phyloP scores from a whole-genome alignment of 2,329 filamentous ascomycete species.

The Xylaria hypoxylon region DNA sequence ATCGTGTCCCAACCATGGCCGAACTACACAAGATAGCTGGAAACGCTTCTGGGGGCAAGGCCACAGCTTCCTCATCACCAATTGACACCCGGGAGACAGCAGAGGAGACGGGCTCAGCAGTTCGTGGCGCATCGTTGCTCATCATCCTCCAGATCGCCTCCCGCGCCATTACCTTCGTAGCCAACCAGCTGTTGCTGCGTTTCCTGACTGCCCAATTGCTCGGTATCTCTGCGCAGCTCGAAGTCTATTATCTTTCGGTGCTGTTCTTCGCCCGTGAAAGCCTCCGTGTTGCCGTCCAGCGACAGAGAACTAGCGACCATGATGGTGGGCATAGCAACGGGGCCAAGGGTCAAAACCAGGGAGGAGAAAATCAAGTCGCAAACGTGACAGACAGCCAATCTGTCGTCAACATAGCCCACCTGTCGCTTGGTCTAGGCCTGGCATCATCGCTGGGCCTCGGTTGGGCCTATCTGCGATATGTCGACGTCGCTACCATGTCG shows the following conservation, averaged over 20 bases:
- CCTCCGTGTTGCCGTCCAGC: conserved; percentile 88
- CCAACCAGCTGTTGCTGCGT: conserved; percentile 91
- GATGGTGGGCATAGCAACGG: neutral
- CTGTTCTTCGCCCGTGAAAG: conserved; percentile 95
- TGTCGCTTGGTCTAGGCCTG: conserved; percentile 77
- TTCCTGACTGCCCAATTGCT: conserved; percentile 87
- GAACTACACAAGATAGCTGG: conserved; percentile 10
- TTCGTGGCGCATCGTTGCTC: conserved; percentile 83
- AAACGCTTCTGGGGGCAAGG: neutral
- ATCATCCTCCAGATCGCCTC: conserved; percentile 89
- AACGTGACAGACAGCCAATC: conserved; percentile 69
- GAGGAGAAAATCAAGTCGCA: conserved; percentile 25
- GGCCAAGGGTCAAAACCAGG: neutral
- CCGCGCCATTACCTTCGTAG: conserved; percentile 87
- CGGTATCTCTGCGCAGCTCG: conserved; percentile 88
- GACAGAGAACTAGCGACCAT: conserved; percentile 63
- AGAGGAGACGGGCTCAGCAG: conserved; percentile 50
- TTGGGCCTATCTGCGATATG: conserved; percentile 72
- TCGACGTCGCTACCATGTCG: conserved; percentile 59
- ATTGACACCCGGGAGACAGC: conserved; percentile 1
- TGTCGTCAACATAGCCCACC: conserved; percentile 88
- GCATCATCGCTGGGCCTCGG: conserved; percentile 73
- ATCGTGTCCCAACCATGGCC: conserved; percentile 5
- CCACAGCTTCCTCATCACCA: conserved; percentile 4
- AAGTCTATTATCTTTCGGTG: conserved; percentile 92